Evolutionary conservation across 1,284 basidiomycete genomes (phyloP).

Genomic region (Tilletia walkeri): DNA sequence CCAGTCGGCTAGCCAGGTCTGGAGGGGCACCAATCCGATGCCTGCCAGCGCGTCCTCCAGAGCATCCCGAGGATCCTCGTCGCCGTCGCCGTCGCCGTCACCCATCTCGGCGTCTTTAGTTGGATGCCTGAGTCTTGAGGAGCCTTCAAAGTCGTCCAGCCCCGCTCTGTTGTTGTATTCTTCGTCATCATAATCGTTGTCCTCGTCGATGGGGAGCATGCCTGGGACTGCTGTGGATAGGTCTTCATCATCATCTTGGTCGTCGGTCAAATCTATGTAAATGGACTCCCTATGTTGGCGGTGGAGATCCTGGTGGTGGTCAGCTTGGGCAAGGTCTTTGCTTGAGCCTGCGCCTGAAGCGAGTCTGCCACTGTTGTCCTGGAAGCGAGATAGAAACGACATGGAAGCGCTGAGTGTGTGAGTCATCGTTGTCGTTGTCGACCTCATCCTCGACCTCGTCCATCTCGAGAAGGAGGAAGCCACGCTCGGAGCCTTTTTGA

Average conservation of each 20-base stretch:
- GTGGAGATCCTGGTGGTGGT: too few relatives aligned
- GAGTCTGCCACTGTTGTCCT: too few relatives aligned
- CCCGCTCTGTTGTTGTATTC: not conserved
- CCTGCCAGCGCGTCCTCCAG: slow-evolving; percentile 6
- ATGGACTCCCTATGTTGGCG: too few relatives aligned
- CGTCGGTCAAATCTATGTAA: too few relatives aligned
- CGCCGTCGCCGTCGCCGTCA: slow-evolving; percentile 7
- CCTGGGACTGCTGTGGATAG: not conserved
- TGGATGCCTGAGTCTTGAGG: not conserved
- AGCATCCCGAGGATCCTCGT: not conserved
- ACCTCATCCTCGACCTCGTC: not conserved
- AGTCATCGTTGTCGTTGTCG: not conserved
- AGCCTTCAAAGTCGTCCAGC: not conserved
- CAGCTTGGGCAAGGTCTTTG: too few relatives aligned
- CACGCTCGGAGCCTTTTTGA: slow-evolving; percentile 2
- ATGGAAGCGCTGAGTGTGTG: not conserved
- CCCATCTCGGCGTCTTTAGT: not conserved
- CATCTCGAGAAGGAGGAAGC: not conserved
- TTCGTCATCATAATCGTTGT: not conserved
- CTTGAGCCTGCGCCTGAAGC: too few relatives aligned
- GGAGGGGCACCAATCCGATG: not conserved
- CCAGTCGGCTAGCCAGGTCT: not conserved
- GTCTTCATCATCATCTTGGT: not conserved
- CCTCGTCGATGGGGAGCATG: slow-evolving; percentile 5
- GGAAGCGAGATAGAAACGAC: too few relatives aligned